These are phyloP conservation scores for Pistacia atlantica DNA, from an alignment of 345 rosid species.

Conservation along the genomic window DNA sequence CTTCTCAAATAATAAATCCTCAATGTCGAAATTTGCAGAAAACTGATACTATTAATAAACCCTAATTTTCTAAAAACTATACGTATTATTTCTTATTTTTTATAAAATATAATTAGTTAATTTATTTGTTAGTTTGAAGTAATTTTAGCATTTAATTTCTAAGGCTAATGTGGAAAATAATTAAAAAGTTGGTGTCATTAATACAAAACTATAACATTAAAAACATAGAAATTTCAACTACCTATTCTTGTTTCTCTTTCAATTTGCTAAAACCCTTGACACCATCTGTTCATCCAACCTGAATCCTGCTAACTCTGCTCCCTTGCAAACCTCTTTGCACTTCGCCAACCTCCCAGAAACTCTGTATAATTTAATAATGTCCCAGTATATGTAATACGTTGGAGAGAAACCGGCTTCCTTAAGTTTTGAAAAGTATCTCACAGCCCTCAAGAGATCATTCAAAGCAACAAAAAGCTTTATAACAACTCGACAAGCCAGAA, in stretches of 20 bases:
- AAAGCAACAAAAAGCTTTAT: conserved; percentile 74
- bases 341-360: conserved; percentile 66
- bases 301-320: conserved; percentile 78
- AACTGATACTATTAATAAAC: neutral
- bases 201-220: neutral
- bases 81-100: no score
- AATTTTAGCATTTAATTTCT: no score
- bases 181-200: neutral
- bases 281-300: conserved; percentile 46
- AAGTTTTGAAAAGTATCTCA: conserved; percentile 73
- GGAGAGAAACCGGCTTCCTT: conserved; percentile 87
- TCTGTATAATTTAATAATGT: conserved; percentile 50
- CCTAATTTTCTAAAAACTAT: neutral
- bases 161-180: no score
- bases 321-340: conserved; percentile 67
- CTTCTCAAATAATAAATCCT: neutral
- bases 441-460: conserved; percentile 73
- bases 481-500: conserved; percentile 79
- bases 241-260: conserved; percentile 32
- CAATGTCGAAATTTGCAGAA: neutral
- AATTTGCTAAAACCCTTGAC: conserved; percentile 37
- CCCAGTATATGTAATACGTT: conserved; percentile 62
- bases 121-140: no score
- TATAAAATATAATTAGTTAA: no score
- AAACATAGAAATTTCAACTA: conserved; percentile 1